Base-by-base conservation (phyloP, 495 filamentous ascomycete genomes). In the Podospora comata region DNA sequence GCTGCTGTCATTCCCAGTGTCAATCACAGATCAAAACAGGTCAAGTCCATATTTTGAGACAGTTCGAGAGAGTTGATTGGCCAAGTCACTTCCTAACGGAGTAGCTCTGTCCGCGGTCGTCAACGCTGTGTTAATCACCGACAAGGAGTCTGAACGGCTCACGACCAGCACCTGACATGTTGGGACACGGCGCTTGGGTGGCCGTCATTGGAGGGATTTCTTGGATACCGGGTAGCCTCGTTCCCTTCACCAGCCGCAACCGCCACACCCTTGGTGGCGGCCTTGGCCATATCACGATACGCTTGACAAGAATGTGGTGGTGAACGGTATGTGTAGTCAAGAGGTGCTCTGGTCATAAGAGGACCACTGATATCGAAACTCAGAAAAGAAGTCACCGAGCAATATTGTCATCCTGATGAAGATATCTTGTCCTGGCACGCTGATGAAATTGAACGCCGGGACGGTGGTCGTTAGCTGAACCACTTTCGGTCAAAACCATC, bases 71-170 rank as follows among this genome's bases (percentile, higher is more conserved):
- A 64, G 62, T 39, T 61, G 61, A 58, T 68, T 64, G 54, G 5
- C 60, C 20, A 30, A 13, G 53, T 53, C 58, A 61, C 34, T 64
- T 19, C 67, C 61, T 9, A 68, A 64, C 34, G 67, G 61, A 64
- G 67, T 32, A 53, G 67, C 54, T 28, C 34, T 55, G 54, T 68
- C 61, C 61, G 67, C 34, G 54, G 28, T 53, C 27, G 26, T 63
- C 60, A 59, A 64, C 16, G 44, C 60, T 30, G 18, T 1, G 30
- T 62, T 62, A 20, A 56, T 28, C 23, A 53, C 28, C 64, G 32
- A 55, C 23, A 9, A 44, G 27, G 6, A 30, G 16, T 30, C 15
- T 11, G 9, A 9, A 48, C 13, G 39, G 39, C 39, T 48, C 0
- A 11, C 55, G 4, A 19, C 55, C 18, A 2, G 4, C 19, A 26